Base-by-base conservation (phyloP, 305 asterid species). In the Fraxinus velutina region DNA sequence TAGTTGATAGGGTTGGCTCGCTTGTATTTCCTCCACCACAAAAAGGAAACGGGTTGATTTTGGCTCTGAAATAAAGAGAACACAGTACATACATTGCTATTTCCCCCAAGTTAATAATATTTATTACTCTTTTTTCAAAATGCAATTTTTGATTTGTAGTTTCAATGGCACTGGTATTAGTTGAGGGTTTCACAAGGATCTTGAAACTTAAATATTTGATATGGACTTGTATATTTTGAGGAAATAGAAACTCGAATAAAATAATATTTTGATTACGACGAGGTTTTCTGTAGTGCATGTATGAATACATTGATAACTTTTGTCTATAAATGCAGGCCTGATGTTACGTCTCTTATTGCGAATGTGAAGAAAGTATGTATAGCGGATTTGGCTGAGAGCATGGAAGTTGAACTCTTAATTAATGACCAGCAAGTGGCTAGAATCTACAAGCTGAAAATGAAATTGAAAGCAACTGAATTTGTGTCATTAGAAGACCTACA, bases 381-480 rank as follows among this genome's bases (percentile, higher is more conserved):
- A 78, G 95, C 98, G 15, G 98, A 96, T 89, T 82, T 94, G 85
- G 82, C 92, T 17, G 98, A 93, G 88, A 90, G 86, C 85, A 92
- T 94, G 96, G 96, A 89, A 86, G 95, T 92, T 78, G 86, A 80
- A 10, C 73, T 90, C 81, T 83, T 90, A 52, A 75, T 88, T 76
- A 60, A 82, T 64, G 76, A 80, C 70, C 73, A 78, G n/a, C 4
- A 71, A 30, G 81, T 83, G 73, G 80, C 85, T 74, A 91, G 91
- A 87, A 82, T 85, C 62, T 93, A 92, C 82, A 92, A 89, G 86
- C 91, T 94, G 84, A 84, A 27, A 68, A 89, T 96, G 74, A 89
- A 83, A 78, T 81, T 93, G 79, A 96, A 89, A 87, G 89, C 86
- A 68, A 90, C 90, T 0, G 93, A 92, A 82, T 92, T 89, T 74